Conservation (phyloP, 495 filamentous ascomycete species). For the Halenospora varia region DNA sequence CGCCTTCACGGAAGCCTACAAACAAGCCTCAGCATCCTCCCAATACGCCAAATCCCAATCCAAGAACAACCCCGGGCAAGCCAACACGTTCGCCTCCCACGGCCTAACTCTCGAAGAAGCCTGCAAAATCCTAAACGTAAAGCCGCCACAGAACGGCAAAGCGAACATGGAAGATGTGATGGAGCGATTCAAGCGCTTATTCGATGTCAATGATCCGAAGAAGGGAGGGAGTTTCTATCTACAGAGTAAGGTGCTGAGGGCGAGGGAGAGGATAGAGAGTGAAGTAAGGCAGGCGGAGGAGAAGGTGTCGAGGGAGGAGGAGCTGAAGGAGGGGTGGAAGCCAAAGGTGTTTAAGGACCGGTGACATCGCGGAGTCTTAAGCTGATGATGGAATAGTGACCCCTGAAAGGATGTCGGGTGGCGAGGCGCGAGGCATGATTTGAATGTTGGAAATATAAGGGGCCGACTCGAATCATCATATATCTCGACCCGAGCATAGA, state of each 20-base stretch:
- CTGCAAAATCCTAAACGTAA: constrained; percentile 95
- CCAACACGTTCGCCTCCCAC: constrained; percentile 49
- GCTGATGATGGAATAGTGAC: constrained; percentile 8
- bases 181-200: constrained; percentile 89
- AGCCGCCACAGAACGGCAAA: constrained; percentile 75
- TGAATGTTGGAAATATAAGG: constrained; percentile 6
- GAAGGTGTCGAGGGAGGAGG: constrained; percentile 52
- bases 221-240: constrained; percentile 97
- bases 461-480: constrained; percentile 1
- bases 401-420: too few relatives aligned
- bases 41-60: constrained; percentile 71
- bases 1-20: constrained; percentile 87
- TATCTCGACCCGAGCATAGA: constrained; percentile 12
- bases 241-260: constrained; percentile 91
- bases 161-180: constrained; percentile 71
- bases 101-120: constrained; percentile 92
- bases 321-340: constrained; percentile 81
- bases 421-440: constrained; percentile 3
- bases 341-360: constrained; percentile 92
- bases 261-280: constrained; percentile 85
- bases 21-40: constrained; percentile 80
- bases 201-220: constrained; percentile 88
- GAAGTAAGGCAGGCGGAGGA: constrained; percentile 58
- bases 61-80: constrained; percentile 41
- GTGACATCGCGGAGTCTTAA: constrained; percentile 33